Evolutionary conservation across 192 early-diverging fungal genomes (phyloP).

Genomic region (Coemansia sp.): DNA sequence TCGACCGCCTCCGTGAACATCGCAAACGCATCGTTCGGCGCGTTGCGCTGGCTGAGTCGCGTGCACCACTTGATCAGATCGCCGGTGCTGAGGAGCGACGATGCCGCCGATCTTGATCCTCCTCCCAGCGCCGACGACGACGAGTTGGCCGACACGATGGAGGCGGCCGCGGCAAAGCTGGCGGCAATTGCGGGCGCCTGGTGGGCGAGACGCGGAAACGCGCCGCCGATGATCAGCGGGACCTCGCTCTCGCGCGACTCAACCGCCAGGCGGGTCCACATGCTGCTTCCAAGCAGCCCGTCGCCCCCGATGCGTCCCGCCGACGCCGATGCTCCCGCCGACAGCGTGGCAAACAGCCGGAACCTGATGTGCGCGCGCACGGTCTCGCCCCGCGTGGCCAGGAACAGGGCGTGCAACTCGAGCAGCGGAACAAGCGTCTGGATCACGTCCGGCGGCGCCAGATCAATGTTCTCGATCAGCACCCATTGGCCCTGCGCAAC

Average conservation of each 20-base stretch:
- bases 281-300: constrained; percentile 54
- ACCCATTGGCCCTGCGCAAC: constrained; percentile 92
- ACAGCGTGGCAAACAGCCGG: constrained; percentile 88
- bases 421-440: constrained; percentile 90
- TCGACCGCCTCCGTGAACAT: constrained; percentile 87
- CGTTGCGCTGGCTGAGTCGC: constrained; percentile 58
- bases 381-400: constrained; percentile 86
- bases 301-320: constrained; percentile 43
- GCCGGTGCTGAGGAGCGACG: constrained; percentile 65
- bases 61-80: constrained; percentile 93
- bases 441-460: constrained; percentile 93
- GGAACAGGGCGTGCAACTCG: constrained; percentile 87
- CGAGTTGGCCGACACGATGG: constrained; percentile 38
- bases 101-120: constrained; percentile 9
- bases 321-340: constrained; percentile 52
- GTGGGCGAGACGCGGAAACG: constrained; percentile 44
- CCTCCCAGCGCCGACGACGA: background rate
- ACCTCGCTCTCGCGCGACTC: constrained; percentile 56
- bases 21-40: constrained; percentile 21
- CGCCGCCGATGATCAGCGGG: constrained; percentile 33
- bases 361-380: constrained; percentile 84
- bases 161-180: constrained; percentile 52
- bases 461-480: constrained; percentile 95
- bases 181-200: constrained; percentile 62
- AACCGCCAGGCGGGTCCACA: constrained; percentile 83